Conservation (phyloP, 345 rosid species). For the Citrus hindsii region DNA sequence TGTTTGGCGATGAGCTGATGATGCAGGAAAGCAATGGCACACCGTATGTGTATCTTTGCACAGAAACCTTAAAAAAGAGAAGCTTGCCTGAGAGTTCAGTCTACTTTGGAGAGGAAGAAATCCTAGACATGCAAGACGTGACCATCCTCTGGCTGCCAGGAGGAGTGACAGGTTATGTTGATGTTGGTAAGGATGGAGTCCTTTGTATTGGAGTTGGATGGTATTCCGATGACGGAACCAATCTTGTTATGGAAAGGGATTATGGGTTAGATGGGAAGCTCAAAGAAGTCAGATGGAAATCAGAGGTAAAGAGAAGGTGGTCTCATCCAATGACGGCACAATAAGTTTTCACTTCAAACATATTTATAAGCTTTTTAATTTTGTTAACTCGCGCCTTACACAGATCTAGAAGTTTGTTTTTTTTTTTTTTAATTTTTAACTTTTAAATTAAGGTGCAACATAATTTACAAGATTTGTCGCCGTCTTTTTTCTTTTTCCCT, state of each 20-base stretch:
- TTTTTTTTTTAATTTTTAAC: no score
- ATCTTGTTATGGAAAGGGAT: conserved; percentile 91
- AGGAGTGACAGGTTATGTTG: conserved; percentile 71
- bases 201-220: conserved; percentile 84
- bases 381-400: background rate
- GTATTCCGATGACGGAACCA: conserved; percentile 90
- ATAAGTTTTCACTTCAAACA: conserved; percentile 14
- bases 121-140: conserved; percentile 66
- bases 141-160: conserved; percentile 86
- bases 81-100: conserved; percentile 57
- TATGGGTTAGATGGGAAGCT: conserved; percentile 80
- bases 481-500: no score
- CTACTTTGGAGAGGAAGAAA: conserved; percentile 80
- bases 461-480: background rate
- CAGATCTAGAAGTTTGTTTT: background rate
- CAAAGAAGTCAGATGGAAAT: conserved; percentile 69
- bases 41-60: conserved; percentile 74
- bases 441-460: background rate
- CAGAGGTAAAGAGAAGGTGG: conserved; percentile 90
- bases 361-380: no score
- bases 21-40: conserved; percentile 28
- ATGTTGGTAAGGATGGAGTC: conserved; percentile 66
- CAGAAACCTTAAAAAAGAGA: conserved; percentile 76
- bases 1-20: conserved; percentile 47
- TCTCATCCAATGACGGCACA: conserved; percentile 23